Percentiles rank a stretch among this genome's conserved stretches.
Evolutionary conservation across 306 rosid genomes (phyloP).

Genomic region (Casuarina glauca): DNA sequence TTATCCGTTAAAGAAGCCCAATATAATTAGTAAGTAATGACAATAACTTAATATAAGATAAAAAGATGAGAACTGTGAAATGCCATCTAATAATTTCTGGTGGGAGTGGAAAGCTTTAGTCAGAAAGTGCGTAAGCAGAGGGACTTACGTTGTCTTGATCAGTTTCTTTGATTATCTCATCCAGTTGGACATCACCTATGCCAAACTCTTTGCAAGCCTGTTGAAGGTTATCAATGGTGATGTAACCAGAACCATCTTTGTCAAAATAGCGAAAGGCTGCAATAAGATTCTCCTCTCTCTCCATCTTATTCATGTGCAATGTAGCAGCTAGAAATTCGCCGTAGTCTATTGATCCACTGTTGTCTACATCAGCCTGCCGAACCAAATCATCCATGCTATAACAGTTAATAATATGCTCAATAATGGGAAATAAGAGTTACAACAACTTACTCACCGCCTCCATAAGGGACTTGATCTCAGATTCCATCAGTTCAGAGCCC

Average conservation of each 20-base stretch:
- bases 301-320: slow-evolving; percentile 84
- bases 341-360: slow-evolving; percentile 81
- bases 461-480: slow-evolving; percentile 85
- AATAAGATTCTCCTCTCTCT: slow-evolving; percentile 80
- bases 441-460: slow-evolving; percentile 64
- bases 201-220: slow-evolving; percentile 79
- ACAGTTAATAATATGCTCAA: background rate
- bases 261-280: slow-evolving; percentile 87
- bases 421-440: slow-evolving; percentile 19
- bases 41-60: background rate
- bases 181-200: slow-evolving; percentile 69
- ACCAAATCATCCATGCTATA: background rate
- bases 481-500: slow-evolving; percentile 83
- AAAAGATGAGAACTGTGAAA: background rate
- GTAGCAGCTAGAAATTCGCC: slow-evolving; percentile 96
- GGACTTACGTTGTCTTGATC: slow-evolving; percentile 79
- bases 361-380: slow-evolving; percentile 86
- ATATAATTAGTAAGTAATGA: background rate
- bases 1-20: background rate
- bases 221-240: slow-evolving; percentile 86
- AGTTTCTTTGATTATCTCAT: slow-evolving; percentile 68
- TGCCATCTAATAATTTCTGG: background rate
- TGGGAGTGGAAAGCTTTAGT: background rate
- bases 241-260: slow-evolving; percentile 87
- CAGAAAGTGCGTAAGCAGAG: background rate